These are phyloP conservation scores for Leccinum barrowsii DNA, from an alignment of 768 basidiomycete species.

Conservation along the genomic window DNA sequence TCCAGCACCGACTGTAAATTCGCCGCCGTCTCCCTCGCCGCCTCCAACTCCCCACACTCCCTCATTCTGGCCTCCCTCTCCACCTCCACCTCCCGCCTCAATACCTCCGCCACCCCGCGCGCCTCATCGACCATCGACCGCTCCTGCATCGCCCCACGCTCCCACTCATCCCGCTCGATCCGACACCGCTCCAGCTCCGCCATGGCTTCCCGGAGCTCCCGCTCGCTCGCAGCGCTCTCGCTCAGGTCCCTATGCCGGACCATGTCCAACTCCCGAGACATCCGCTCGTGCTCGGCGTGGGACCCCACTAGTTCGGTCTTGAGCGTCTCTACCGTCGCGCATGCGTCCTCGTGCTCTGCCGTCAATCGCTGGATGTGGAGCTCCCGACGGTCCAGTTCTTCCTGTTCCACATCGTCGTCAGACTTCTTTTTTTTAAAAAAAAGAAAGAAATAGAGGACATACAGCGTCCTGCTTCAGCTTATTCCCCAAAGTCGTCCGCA, in stretches of 20 bases:
- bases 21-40: conserved; percentile 66
- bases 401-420: conserved; percentile 46
- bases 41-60: conserved; percentile 54
- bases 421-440: too few relatives aligned
- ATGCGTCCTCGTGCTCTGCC: conserved; percentile 72
- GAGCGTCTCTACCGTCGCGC: conserved; percentile 69
- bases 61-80: conserved; percentile 57
- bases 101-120: conserved; percentile 49
- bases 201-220: conserved; percentile 76
- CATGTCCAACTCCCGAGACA: conserved; percentile 64
- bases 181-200: conserved; percentile 85
- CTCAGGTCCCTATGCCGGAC: conserved; percentile 64
- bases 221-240: conserved; percentile 67
- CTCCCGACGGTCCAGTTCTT: conserved; percentile 95
- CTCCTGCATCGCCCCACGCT: conserved; percentile 58
- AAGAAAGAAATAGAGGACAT: conserved; percentile 28
- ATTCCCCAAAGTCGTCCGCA: conserved; percentile 91
- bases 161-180: conserved; percentile 78
- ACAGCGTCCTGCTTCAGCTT: conserved; percentile 97
- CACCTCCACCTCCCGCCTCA: conserved; percentile 64
- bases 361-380: conserved; percentile 76
- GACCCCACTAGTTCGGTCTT: conserved; percentile 75
- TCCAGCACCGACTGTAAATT: conserved; percentile 92
- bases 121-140: conserved; percentile 69
- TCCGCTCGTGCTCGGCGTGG: conserved; percentile 69